Percentiles rank a stretch among this genome's conserved stretches.
These are phyloP conservation scores for Datura wrightii DNA, from an alignment of 257 asterid species.

Conservation along the genomic window DNA sequence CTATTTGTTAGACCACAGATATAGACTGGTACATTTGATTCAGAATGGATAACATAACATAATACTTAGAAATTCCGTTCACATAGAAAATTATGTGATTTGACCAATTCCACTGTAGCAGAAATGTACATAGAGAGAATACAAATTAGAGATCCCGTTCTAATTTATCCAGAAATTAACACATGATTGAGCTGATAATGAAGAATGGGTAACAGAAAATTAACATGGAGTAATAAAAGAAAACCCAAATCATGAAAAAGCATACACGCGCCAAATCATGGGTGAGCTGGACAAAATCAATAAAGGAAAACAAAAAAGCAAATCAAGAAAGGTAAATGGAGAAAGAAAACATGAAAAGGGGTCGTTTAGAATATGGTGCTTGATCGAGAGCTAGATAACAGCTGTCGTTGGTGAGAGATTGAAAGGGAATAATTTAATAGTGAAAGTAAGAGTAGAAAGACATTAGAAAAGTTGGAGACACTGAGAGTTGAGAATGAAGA, in stretches of 20 bases:
- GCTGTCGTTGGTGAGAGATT: background rate
- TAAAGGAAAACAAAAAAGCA: too few species aligned
- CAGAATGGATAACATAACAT: background rate
- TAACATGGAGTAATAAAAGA: background rate
- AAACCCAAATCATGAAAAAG: background rate
- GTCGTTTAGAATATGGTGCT: background rate
- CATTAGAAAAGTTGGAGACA: background rate
- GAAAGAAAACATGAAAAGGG: background rate
- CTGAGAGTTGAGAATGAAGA: background rate
- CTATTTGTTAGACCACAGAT: background rate
- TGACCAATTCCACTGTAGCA: constrained; percentile 23
- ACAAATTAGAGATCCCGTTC: constrained; percentile 2
- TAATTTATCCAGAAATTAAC: background rate
- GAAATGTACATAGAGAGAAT: background rate
- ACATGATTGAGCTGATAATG: background rate
- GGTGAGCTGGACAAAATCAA: background rate
- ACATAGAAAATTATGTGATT: background rate
- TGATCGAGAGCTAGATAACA: too few species aligned
- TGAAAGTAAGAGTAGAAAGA: background rate
- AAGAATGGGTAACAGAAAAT: background rate
- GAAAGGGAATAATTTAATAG: background rate
- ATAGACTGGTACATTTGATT: background rate
- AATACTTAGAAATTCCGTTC: too few species aligned
- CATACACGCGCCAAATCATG: background rate
- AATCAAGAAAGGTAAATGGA: background rate